Evolutionary conservation across 352 stramenopile genomes (phyloP).

Genomic region (Pythium dissimile): DNA sequence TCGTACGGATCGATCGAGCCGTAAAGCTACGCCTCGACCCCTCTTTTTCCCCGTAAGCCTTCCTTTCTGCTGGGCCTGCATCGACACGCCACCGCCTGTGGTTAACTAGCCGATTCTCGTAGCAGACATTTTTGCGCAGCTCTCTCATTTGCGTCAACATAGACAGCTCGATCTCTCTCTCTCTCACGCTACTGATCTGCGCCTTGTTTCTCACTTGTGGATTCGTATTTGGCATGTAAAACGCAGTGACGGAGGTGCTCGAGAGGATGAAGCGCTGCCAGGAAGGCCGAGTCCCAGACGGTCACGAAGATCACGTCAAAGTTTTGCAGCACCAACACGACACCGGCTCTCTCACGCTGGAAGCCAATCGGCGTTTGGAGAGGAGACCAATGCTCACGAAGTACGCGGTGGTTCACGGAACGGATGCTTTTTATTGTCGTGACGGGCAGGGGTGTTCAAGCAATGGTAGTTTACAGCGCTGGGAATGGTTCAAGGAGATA

Average conservation of each 20-base stretch:
- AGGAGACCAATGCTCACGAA: slow-evolving; percentile 46
- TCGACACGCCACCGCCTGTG: too few species aligned
- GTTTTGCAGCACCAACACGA: slow-evolving; percentile 64
- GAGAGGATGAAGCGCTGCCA: slow-evolving; percentile 50
- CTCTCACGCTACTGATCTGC: neutral
- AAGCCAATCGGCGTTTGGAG: slow-evolving; percentile 54
- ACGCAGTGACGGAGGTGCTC: slow-evolving; percentile 42
- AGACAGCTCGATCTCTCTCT: neutral
- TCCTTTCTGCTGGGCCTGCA: slow-evolving; percentile 4
- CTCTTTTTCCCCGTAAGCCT: neutral
- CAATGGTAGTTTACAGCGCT: too few species aligned
- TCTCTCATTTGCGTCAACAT: too few species aligned
- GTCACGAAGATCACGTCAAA: slow-evolving; percentile 72
- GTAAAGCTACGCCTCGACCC: slow-evolving; percentile 7
- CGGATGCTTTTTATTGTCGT: too few species aligned
- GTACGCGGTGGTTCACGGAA: slow-evolving; percentile 21
- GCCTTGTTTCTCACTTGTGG: neutral
- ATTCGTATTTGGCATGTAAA: neutral
- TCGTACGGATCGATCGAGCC: slow-evolving; percentile 26
- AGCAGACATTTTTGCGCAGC: too few species aligned
- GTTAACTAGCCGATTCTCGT: too few species aligned
- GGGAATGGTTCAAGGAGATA: too few species aligned
- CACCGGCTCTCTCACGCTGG: slow-evolving; percentile 51
- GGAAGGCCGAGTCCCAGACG: slow-evolving; percentile 37
- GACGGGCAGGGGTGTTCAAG: too few species aligned